Evolutionary conservation across 768 basidiomycete genomes (phyloP).

Genomic region (Mycena epipterygia): DNA sequence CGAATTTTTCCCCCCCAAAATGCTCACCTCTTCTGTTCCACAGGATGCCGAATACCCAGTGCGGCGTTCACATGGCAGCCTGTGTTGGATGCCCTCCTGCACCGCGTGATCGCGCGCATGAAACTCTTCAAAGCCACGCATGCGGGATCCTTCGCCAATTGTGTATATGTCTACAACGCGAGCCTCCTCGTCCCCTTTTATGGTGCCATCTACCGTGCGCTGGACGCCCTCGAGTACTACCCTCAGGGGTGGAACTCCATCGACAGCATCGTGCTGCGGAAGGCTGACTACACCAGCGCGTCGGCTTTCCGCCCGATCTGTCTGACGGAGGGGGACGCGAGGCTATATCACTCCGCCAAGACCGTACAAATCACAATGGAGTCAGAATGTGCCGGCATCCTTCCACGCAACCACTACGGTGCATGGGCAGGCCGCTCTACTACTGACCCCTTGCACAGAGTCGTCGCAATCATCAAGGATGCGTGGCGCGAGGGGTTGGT

Average conservation of each 20-base stretch:
- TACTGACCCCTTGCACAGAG: conserved; percentile 49
- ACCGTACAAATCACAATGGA: conserved; percentile 32
- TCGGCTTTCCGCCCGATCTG: conserved; percentile 55
- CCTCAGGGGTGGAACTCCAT: conserved; percentile 38
- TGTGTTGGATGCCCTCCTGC: conserved; percentile 45
- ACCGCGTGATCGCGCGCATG: conserved; percentile 40
- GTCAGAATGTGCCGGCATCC: conserved; percentile 46
- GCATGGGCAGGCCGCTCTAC: conserved; percentile 54
- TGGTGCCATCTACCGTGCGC: conserved; percentile 44
- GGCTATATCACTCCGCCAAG: conserved; percentile 27
- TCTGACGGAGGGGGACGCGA: conserved; percentile 44
- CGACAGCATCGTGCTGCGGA: conserved; percentile 47
- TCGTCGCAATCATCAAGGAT: conserved; percentile 50
- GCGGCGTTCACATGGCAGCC: conserved; percentile 29
- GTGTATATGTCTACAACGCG: conserved; percentile 43
- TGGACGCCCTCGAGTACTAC: conserved; percentile 41
- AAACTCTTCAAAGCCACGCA: conserved; percentile 52
- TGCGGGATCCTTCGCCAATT: conserved; percentile 45
- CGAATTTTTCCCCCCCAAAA: conserved; percentile 46
- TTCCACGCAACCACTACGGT: conserved; percentile 55
- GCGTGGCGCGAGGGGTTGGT: conserved; percentile 53
- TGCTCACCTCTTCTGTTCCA: conserved; percentile 13
- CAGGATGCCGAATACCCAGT: conserved; percentile 41
- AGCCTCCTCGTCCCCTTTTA: conserved; percentile 43
- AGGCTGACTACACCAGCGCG: conserved; percentile 49